Percentiles rank a stretch among this genome's conserved stretches.
These are phyloP conservation scores for Hyphopichia pseudoburtonii DNA, from an alignment of 1,139 yeast genomes.

Conservation along the genomic window DNA sequence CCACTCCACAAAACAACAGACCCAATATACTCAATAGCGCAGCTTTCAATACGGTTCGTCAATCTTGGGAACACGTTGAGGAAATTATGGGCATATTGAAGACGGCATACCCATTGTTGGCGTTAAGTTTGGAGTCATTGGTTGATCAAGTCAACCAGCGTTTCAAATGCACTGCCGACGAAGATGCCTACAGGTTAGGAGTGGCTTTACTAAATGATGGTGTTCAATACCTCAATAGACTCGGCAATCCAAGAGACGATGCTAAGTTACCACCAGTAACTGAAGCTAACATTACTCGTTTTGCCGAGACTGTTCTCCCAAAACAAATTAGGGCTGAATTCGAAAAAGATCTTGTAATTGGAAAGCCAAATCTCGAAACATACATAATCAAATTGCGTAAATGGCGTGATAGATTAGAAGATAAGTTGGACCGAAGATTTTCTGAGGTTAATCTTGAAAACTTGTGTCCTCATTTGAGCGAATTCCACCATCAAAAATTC, in stretches of 20 bases:
- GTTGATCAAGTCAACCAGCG: conserved; percentile 95
- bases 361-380: conserved; percentile 86
- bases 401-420: conserved; percentile 94
- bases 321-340: conserved; percentile 87
- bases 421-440: conserved; percentile 80
- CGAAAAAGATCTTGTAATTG: conserved; percentile 84
- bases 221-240: conserved; percentile 79
- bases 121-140: conserved; percentile 87
- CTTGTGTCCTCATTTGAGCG: conserved; percentile 91
- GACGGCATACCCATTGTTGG: conserved; percentile 92
- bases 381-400: conserved; percentile 79
- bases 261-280: conserved; percentile 89
- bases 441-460: conserved; percentile 81
- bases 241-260: conserved; percentile 84
- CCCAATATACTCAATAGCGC: conserved; percentile 1
- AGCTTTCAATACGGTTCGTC: conserved; percentile 31
- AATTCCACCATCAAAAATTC: conserved; percentile 96
- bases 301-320: conserved; percentile 93
- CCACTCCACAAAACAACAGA: background rate
- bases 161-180: conserved; percentile 93
- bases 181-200: conserved; percentile 91
- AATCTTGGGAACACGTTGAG: conserved; percentile 94
- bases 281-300: conserved; percentile 82
- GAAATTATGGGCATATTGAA: conserved; percentile 93
- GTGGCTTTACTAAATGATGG: conserved; percentile 94